Base-by-base conservation (phyloP, 371 early-diverging fungal species). In the Circinella minor region DNA sequence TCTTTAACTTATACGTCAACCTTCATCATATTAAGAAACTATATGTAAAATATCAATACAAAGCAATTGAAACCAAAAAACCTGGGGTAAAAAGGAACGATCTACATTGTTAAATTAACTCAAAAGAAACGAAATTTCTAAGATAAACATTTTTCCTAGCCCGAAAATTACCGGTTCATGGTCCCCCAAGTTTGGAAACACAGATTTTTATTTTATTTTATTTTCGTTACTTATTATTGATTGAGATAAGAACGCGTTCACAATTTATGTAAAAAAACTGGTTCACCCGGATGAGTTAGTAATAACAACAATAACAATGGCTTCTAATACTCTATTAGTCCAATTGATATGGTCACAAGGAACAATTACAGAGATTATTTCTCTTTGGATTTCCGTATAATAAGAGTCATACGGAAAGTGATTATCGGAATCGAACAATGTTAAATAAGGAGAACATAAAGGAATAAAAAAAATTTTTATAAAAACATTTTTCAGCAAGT, bases 371-470 rank as follows among this genome's bases (percentile, higher is more conserved):
- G 43, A 43, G 43, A 9, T 43, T 43, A 9, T 43, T 43, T 43
- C 11, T 38, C 15, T 47, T 17, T 63, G 63, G 46, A 27, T 18
- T 65, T 34, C 65, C 51, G 65, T 38, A 43, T 6, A 43, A 34
- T 51, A 36, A 65, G 65, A 65, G 65, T 65, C 65, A 65, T 65
- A 38, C 65, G 65, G 54, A 65, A 65, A 65, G 55, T 18, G 47
- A 4, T 20, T 10, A 51, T 65, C 65, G 65, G 65, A 65, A 54
- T 14, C 20, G 17, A 17, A 13, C 54, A 11, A 54, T 27, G 49
- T n/a, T 34, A 36, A 17, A 39, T 14, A 48, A 17, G 48, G 48
- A 3, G 13, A 17, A 17, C 3, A n/a, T n/a, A n/a, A n/a, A n/a
- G n/a, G n/a, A n/a, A n/a, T n/a, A n/a, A n/a, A n/a, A n/a, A n/a